A percentile compares a stretch with the other conserved stretches of the same genome.
These are phyloP conservation scores for Hymenochaete sp. DNA, from an alignment of 1,284 basidiomycete genomes.

Conservation along the genomic window DNA sequence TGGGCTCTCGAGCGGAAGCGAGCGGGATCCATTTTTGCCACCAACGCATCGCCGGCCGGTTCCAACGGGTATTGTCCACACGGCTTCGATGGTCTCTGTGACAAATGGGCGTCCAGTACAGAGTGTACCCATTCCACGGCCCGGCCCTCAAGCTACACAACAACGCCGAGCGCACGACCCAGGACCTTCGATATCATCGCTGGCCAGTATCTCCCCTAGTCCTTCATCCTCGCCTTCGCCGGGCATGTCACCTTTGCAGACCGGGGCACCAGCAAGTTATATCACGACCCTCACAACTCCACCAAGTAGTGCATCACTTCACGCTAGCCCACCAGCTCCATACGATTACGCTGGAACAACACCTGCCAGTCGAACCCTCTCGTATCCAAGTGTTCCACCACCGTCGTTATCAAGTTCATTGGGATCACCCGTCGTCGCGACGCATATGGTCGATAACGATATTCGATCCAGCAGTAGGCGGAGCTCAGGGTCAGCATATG, in stretches of 20 bases:
- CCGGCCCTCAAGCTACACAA: conserved; percentile 52
- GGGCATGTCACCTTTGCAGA: conserved; percentile 48
- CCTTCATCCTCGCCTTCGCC: conserved; percentile 26
- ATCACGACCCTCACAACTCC: conserved; percentile 59
- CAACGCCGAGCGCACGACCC: conserved; percentile 41
- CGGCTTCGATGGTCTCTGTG: conserved; percentile 22
- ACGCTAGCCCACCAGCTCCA: conserved; percentile 31
- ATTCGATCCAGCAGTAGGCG: too few relatives aligned
- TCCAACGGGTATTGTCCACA: conserved; percentile 29
- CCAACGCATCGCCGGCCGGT: conserved; percentile 51
- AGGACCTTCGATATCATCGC: conserved; percentile 33
- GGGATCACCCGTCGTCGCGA: conserved; percentile 49
- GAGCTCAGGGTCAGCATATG: too few relatives aligned
- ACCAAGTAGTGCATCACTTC: conserved; percentile 47
- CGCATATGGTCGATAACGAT: conserved; percentile 33
- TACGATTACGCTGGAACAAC: conserved; percentile 21
- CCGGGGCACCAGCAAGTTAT: conserved; percentile 43
- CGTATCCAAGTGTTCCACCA: conserved; percentile 60
- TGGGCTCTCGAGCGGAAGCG: conserved; percentile 45
- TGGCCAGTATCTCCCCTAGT: neutral
- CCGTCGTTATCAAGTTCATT: conserved; percentile 60
- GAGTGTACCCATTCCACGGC: conserved; percentile 62
- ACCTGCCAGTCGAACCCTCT: conserved; percentile 30
- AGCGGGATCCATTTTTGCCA: conserved; percentile 57
- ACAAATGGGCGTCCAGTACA: conserved; percentile 31